Base-by-base conservation (phyloP, 2,329 filamentous ascomycete genomes). In the Arthrobotrys sinensis region DNA sequence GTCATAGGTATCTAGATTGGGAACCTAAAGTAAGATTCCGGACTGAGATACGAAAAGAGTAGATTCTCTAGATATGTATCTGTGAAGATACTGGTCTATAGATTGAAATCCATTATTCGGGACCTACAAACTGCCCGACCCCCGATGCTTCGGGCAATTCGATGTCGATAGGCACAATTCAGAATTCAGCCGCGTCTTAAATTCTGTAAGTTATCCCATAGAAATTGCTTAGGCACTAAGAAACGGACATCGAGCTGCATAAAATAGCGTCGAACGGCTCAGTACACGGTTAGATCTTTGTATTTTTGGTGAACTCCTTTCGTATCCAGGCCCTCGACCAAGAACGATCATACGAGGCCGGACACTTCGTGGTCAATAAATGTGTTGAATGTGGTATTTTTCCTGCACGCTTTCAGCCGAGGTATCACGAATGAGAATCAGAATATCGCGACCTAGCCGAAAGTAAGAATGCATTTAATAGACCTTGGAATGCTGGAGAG, bases 321-420 rank as follows among this genome's bases (percentile, higher is more conserved):
- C 48, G 48, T 67, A 67, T 67, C 12, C 8, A n/a, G 11, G 11
- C 21, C 2, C 43, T 64, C 16, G 19, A 55, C 48, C 10, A 7
- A 38, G 48, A 14, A 21, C 10, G 24, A n/a, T 19, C 14, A 68
- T 36, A 68, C 48, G 64, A 68, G 5, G 12, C 21, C 55, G 1
- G 11, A 28, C 50, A 21, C 11, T 19, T n/a, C 32, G 5, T 34
- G 10, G 5, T 28, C 5, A 8, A 34, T 38, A 14, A 63, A 21
- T 72, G 75, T 63, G 75, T 78, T 78, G 75, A 36, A 48, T 40
- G 75, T 78, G 50, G 43, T 72, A 78, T 78, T 72, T 78, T 69
- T 55, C 48, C 48, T n/a, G 24, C 21, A 19, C n/a, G 36, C 64
- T 77, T 77, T 77, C 66, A 78, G 67, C 75, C 75, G 75, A 72